Conservation (phyloP, 345 rosid genomes). For the Bruguiera parviflora region DNA sequence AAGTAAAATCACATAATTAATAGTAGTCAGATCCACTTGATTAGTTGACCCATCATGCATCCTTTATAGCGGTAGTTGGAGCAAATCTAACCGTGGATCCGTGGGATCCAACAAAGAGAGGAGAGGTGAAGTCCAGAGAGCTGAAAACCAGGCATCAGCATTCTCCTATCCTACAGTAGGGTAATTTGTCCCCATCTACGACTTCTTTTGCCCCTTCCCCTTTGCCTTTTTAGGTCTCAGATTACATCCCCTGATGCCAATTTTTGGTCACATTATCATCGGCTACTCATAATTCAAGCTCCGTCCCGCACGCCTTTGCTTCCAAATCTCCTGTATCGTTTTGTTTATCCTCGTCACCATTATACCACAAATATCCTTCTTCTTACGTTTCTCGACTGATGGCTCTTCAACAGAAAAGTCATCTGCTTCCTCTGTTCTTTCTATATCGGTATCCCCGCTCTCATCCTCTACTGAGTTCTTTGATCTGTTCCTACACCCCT, state of each 20-base stretch:
- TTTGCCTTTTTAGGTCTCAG: conserved; percentile 53
- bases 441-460: conserved; percentile 12
- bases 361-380: conserved; percentile 25
- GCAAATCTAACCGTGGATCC: conserved; percentile 56
- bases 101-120: conserved; percentile 86
- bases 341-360: conserved; percentile 27
- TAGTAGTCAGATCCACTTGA: neutral
- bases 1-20: neutral
- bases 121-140: conserved; percentile 47
- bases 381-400: conserved; percentile 39
- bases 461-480: conserved; percentile 46
- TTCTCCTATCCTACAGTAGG: conserved; percentile 55
- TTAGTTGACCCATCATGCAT: neutral
- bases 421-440: conserved; percentile 37
- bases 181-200: conserved; percentile 59
- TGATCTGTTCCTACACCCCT: conserved; percentile 49
- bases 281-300: conserved; percentile 76
- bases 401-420: conserved; percentile 77
- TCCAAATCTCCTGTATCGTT: conserved; percentile 28
- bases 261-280: conserved; percentile 59
- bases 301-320: conserved; percentile 61
- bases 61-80: neutral
- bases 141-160: conserved; percentile 72
- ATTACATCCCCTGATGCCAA: conserved; percentile 70
- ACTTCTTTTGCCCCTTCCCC: conserved; percentile 53